Evolutionary conservation across 768 basidiomycete species (phyloP).

Genomic region (Paxillus involutus): DNA sequence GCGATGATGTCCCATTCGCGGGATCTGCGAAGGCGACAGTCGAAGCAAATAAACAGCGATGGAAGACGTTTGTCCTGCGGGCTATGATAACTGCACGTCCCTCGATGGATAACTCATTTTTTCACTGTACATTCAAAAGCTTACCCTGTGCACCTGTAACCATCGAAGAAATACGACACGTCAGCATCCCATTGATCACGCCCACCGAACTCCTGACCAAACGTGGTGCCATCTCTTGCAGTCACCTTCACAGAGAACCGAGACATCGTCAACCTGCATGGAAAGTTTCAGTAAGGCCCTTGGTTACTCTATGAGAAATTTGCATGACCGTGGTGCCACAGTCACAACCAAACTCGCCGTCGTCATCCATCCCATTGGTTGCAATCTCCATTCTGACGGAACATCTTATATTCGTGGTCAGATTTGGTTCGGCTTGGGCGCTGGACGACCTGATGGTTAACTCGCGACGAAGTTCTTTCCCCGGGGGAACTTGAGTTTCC

Average conservation of each 20-base stretch:
- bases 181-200: neutral
- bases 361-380: conserved; percentile 21
- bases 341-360: conserved; percentile 60
- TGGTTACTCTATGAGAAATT: neutral
- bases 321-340: conserved; percentile 56
- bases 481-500: conserved; percentile 30
- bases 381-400: conserved; percentile 5
- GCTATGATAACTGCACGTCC: conserved; percentile 56
- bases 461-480: conserved; percentile 9
- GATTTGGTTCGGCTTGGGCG: neutral
- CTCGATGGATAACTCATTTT: neutral
- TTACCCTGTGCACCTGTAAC: conserved; percentile 41
- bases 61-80: conserved; percentile 59
- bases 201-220: conserved; percentile 49
- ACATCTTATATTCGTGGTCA: neutral
- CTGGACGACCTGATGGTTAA: conserved; percentile 34
- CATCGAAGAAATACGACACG: neutral
- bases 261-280: conserved; percentile 53
- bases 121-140: neutral
- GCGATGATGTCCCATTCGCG: conserved; percentile 71
- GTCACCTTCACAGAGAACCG: conserved; percentile 67
- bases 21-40: conserved; percentile 70
- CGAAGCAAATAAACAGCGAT: conserved; percentile 64
- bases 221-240: conserved; percentile 75
- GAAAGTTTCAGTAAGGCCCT: neutral